Base-by-base conservation (phyloP, 2,329 filamentous ascomycete genomes). In the Allantophomopsis lycopodina region DNA sequence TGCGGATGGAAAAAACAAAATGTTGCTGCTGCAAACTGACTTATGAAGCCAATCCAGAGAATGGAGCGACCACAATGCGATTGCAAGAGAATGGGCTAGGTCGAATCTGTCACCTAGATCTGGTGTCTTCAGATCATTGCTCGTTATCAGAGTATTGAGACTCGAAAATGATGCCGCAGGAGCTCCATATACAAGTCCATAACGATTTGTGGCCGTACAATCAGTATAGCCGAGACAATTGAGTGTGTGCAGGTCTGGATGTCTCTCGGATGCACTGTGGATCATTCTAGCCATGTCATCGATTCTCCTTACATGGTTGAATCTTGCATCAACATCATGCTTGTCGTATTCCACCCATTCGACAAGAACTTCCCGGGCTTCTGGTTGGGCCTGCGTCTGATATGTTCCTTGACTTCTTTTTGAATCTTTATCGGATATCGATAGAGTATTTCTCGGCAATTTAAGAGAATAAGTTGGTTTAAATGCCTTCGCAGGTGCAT, bases 41-140 rank as follows among this genome's bases (percentile, higher is more conserved):
- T 65, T 65, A 48, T 65, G 68, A 32, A 72, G 59, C 68, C 67
- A 71, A 50, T 69, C 67, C 31, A 71, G 61, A 1, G 65, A 66
- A 48, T 71, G 68, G n/a, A 71, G 60, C 13, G 64, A 65, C 59
- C 63, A 66, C 8, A 68, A 50, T 2, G 64, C 61, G 14, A 66
- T 56, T 20, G 61, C 60, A 15, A 69, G 57, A 3, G 55, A 63
- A 18, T 56, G 51, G 3, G 64, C 65, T 2, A 68, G 58, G 15
- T 46, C 50, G 35, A 68, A 56, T 13, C 63, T 57, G 40, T 62
- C 60, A 39, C 61, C 55, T n/a, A 68, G 58, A 40, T 66, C 63
- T 2, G 63, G 65, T 11, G 63, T 63, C 33, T 62, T 60, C 41
- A 64, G 55, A 41, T 61, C 60, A 10, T 54, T 44, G 45, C 54